These are phyloP conservation scores for Licmophora abbreviata DNA, from an alignment of 108 stramenopile species.

Conservation along the genomic window DNA sequence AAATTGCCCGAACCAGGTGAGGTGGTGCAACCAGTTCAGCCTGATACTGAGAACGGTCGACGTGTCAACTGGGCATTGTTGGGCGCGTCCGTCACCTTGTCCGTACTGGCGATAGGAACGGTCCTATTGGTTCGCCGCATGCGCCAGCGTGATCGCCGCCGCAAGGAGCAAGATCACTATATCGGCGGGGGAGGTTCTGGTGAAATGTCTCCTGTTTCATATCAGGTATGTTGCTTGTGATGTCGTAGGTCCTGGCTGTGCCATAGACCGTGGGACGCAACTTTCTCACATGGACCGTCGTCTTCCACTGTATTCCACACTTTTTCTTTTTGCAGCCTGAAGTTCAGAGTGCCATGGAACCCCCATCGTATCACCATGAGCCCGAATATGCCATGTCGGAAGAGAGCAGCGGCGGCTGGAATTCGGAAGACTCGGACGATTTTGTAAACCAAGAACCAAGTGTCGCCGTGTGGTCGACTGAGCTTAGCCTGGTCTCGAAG, in stretches of 20 bases:
- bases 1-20: neutral
- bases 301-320: neutral
- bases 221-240: neutral
- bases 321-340: neutral
- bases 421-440: no score
- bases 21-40: neutral
- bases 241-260: neutral
- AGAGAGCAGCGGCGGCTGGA: conserved; percentile 5
- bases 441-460: no score
- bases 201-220: neutral
- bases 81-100: neutral
- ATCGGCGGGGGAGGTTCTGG: neutral
- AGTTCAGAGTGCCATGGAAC: neutral
- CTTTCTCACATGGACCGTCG: neutral
- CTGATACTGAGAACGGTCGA: neutral
- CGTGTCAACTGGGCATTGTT: conserved; percentile 2
- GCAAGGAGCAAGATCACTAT: neutral
- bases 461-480: no score
- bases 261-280: no score
- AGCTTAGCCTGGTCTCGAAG: no score
- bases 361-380: neutral
- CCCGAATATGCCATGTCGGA: neutral
- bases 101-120: neutral
- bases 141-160: neutral
- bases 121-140: neutral